phyloP scores from a whole-genome alignment of 352 stramenopile genomes.

The Phytopythium sindhum region DNA sequence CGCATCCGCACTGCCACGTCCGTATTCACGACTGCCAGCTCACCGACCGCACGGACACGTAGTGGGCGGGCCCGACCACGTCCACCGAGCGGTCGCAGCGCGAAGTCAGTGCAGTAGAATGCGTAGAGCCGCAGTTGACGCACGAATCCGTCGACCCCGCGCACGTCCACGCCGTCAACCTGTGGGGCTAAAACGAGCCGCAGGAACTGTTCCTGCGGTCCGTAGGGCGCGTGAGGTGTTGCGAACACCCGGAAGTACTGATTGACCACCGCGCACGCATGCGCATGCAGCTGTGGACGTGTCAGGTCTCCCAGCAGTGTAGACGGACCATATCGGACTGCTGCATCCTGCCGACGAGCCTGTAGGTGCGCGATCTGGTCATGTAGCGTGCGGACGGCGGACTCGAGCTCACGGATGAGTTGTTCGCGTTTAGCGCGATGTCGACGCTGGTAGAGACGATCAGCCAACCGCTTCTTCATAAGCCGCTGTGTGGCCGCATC shows the following conservation, averaged over 20 bases:
- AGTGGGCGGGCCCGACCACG: slow-evolving; percentile 1
- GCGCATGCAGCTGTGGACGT: slow-evolving; percentile 9
- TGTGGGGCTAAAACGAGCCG: slow-evolving; percentile 20
- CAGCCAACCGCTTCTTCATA: slow-evolving; percentile 27
- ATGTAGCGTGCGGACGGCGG: slow-evolving; percentile 17
- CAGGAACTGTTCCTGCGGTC: slow-evolving; percentile 24
- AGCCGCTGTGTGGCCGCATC: background rate
- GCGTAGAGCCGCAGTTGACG: slow-evolving; percentile 28
- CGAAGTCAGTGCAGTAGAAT: slow-evolving; percentile 17
- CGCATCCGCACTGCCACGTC: slow-evolving; percentile 28
- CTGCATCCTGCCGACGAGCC: background rate
- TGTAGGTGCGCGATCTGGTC: slow-evolving; percentile 25
- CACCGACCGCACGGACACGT: slow-evolving; percentile 12
- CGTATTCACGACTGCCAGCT: slow-evolving; percentile 23
- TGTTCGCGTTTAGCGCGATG: slow-evolving; percentile 34
- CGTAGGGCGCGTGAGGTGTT: slow-evolving; percentile 1
- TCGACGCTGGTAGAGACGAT: slow-evolving; percentile 34
- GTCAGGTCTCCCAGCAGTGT: no score
- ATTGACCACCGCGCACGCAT: slow-evolving; percentile 18
- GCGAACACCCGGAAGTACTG: slow-evolving; percentile 30
- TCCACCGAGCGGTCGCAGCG: slow-evolving; percentile 10
- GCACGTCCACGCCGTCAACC: slow-evolving; percentile 16
- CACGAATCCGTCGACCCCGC: slow-evolving; percentile 20
- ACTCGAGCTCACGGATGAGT: slow-evolving; percentile 16
- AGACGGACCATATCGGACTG: background rate